Evolutionary conservation across 345 rosid species (phyloP).

Genomic region (Sonneratia caseolaris): DNA sequence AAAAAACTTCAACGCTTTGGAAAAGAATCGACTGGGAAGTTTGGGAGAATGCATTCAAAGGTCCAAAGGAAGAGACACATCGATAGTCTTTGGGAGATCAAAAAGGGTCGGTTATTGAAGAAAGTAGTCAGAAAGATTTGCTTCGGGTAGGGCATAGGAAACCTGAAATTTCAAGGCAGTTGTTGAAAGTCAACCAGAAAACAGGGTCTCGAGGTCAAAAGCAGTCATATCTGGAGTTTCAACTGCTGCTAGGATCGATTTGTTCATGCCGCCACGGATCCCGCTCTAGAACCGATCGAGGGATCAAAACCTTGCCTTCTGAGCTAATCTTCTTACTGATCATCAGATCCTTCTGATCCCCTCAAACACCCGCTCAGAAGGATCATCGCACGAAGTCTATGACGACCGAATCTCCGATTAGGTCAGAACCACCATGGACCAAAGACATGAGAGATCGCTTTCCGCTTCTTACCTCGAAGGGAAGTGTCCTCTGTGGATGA

Average conservation of each 20-base stretch:
- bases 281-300: not conserved
- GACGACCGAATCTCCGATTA: not conserved
- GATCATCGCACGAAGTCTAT: not conserved
- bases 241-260: not conserved
- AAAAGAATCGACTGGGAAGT: not conserved
- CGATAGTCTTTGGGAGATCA: not conserved
- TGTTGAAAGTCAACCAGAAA: not conserved
- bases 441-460: not conserved
- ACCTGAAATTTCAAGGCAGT: not conserved
- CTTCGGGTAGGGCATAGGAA: not conserved
- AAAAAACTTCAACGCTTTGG: no score
- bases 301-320: not conserved
- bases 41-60: not conserved
- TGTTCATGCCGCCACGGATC: not conserved
- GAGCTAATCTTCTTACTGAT: not conserved
- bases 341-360: not conserved
- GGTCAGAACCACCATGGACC: not conserved
- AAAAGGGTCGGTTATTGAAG: not conserved
- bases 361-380: not conserved
- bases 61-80: not conserved
- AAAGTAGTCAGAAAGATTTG: not conserved
- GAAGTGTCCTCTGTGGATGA: slow-evolving; percentile 4
- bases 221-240: not conserved
- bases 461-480: slow-evolving; percentile 5
- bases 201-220: not conserved